Evolutionary conservation across 768 basidiomycete genomes (phyloP), one percentile per base, ranked within the genome.

Genomic region (Lactarius sp.): DNA sequence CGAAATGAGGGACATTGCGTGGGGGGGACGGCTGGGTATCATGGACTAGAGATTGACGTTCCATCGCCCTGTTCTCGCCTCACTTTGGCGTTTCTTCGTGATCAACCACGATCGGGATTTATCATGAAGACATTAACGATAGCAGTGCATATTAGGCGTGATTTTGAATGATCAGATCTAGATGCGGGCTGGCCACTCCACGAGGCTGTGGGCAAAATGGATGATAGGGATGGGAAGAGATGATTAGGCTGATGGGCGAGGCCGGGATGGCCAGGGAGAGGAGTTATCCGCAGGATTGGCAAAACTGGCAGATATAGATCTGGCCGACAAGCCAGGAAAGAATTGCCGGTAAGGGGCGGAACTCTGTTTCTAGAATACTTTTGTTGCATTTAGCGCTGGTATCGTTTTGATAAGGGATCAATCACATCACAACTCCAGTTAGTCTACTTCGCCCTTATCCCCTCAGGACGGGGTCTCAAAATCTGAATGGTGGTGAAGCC

Each of bases 371-470:
- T 63, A 59, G 62, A 63, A 63, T 39, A 20, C 33, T 7, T 39
- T 39, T 53, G 59, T 53, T 60, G 20, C 1, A 37, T 31, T 52
- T 59, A 34, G 62, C 62, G 56, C 62, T 47, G 44, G 36, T 12
- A 22, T 22, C 52, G 52, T 41, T 41, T 42, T 46, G 61, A 63
- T 63, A 59, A 63, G 56, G 47, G 62, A 63, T 63, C 62, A 59
- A 9, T 20, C 12, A 27, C 20, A 22, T 33, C 56, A 34, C 41
- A 10, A 4, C 0, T 47, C n/a, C 5, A 10, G n/a, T 20, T 8
- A 13, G 46, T 20, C 16, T 47, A 20, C n/a, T 2, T 47, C 9
- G 46, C 20, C 46, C 46, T 47, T 20, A 6, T 47, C 7, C 7
- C n/a, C 46, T 4, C 13, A 13, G 12, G 9, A 41, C 13, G 10